These are phyloP conservation scores for Monotropa hypopitys DNA, from an alignment of 179 eudicot genomes.

Conservation along the genomic window DNA sequence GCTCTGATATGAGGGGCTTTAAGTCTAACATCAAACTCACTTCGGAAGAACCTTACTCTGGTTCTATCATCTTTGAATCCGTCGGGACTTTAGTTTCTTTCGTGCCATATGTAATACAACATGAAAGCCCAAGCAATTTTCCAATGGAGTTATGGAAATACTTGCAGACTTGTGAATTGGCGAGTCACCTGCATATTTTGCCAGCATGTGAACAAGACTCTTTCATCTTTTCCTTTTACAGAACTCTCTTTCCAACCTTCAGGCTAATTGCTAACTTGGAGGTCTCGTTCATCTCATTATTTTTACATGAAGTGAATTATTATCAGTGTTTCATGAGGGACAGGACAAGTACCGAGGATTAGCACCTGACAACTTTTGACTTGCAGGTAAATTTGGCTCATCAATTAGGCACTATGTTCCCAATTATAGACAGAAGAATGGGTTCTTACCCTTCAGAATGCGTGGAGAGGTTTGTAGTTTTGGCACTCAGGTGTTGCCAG, in stretches of 20 bases:
- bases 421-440: slow-evolving; percentile 48
- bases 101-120: neutral
- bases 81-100: neutral
- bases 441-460: slow-evolving; percentile 43
- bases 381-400: slow-evolving; percentile 39
- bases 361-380: neutral
- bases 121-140: neutral
- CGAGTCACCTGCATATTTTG: neutral
- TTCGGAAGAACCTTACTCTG: neutral
- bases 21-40: neutral
- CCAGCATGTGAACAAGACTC: neutral
- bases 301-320: neutral
- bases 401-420: slow-evolving; percentile 31
- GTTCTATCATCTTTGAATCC: neutral
- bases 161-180: neutral
- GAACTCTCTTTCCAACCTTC: neutral
- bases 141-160: neutral
- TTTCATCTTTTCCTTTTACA: neutral
- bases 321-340: neutral
- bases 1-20: neutral
- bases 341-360: neutral
- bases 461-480: slow-evolving; percentile 36
- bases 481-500: slow-evolving; percentile 49
- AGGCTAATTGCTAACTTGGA: neutral
- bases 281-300: neutral